Evolutionary conservation across 352 stramenopile genomes (phyloP), one percentile per base, ranked within the genome.

Genomic region (Pythium phragmitis): DNA sequence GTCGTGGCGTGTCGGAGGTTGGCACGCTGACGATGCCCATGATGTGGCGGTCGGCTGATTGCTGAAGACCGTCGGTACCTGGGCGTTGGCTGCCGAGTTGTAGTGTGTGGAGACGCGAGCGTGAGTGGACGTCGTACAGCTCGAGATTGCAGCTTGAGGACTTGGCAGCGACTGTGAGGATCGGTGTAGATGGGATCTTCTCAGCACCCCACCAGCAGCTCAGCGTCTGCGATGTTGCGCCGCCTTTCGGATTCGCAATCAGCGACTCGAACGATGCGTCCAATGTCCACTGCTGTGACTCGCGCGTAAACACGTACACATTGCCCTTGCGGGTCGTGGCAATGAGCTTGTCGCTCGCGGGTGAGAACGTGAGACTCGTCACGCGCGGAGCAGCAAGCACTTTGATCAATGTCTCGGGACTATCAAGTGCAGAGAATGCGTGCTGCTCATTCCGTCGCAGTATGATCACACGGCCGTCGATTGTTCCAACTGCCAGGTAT

Each of bases 321-420:
- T 88, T 86, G 14, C 82, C 80, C 52, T 89, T 88, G 39, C 74
- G 80, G 2, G 82, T 88, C 11, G 82, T 70, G 0, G 79, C 70
- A 1, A 84, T 64, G 6, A 87, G 63, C 30, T 63, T 65, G 3
- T 57, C 60, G 23, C 54, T 70, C 43, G 57, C 66, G 2, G 60
- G 37, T 3, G 78, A 78, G 45, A 88, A 91, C 50, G 71, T 73
- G 37, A 88, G 58, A 13, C 70, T 75, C 0, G 82, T 91, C 33
- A 89, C 63, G 12, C 82, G 78, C 17, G 82, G 82, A 9, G 82
- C 67, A 4, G 62, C 56, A 2, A 89, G 60, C 17, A 91, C 75
- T 39, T 70, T 71, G 7, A 54, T 68, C 19, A 84, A 46, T 11
- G 74, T 66, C 4, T 62, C 37, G 8, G 60, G 51, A 12, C 33